Base-by-base conservation (phyloP, 306 rosid genomes). In the Ziziphus jujuba region DNA sequence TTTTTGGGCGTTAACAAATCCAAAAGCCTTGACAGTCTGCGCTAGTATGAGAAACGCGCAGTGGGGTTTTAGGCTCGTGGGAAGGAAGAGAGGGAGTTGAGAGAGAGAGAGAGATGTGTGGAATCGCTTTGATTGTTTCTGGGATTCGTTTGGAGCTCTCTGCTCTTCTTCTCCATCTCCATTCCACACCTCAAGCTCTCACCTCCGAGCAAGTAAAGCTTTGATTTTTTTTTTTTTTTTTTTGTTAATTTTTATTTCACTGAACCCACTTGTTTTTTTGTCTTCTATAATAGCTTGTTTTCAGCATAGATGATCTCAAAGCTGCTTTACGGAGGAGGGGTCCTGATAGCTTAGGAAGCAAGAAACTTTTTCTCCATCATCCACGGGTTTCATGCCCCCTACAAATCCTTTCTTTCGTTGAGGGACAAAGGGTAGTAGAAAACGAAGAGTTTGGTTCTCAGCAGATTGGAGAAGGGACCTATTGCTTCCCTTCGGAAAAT, bases 71-170 rank as follows among this genome's bases (percentile, higher is more conserved):
- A 36, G 25, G 23, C 7, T 65, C n/a, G 54, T 19, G 34, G 23
- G 25, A 15, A 20, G 23, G 25, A 15, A 20, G 47, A 56, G 17
- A 40, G 28, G 23, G 47, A 12, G 45, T 15, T 0, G 60, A 4
- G 2, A 66, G 72, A 86, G n/a, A n/a, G n/a, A n/a, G n/a, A n/a
- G n/a, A n/a, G 60, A 93, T 90, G 98, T 90, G 98, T 55, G 98
- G 98, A 77, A 86, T 93, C 59, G 95, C 97, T 55, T 62, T 93
- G 85, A 77, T 85, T 6, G 72, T 93, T 35, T 83, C 80, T 0
- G 96, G 90, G 69, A 57, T 85, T 76, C 95, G 81, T 6, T 65
- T 90, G n/a, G 61, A 80, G 43, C 59, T 69, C 19, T 76, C 95
- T 5, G 76, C 85, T 55, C 62, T 68, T 48, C 48, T 61, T 16